A percentile compares a stretch with the other conserved stretches of the same genome.
Evolutionary conservation across 1,139 yeast species (phyloP).

Genomic region (Blastobotrys indianensis): DNA sequence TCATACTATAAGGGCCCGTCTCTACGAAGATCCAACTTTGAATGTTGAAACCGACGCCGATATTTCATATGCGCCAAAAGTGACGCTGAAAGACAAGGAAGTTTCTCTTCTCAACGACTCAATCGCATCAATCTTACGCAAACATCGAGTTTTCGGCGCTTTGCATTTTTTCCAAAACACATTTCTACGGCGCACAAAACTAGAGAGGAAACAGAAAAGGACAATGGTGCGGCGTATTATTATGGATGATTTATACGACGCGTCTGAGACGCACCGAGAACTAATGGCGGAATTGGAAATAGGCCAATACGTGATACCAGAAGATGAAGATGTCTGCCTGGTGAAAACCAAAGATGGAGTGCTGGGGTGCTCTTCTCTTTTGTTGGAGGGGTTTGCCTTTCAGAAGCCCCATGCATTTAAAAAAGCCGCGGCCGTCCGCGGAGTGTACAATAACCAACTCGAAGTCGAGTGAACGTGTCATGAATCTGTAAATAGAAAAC

Average conservation of each 20-base stretch:
- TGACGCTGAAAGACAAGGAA: conserved; percentile 38
- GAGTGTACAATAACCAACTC: conserved; percentile 11
- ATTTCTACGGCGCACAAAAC: conserved; percentile 14
- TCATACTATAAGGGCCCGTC: conserved; percentile 38
- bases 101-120: conserved; percentile 43
- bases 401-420: conserved; percentile 15
- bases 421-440: conserved; percentile 14
- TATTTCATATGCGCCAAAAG: conserved; percentile 51
- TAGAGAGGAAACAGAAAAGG: conserved; percentile 2
- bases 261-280: conserved; percentile 1
- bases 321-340: conserved; percentile 7
- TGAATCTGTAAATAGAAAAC: background rate
- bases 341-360: conserved; percentile 15
- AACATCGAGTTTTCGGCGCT: conserved; percentile 54
- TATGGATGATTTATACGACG: conserved; percentile 7
- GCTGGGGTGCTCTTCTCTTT: conserved; percentile 10
- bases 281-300: background rate
- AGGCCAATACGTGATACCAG: conserved; percentile 8
- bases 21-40: conserved; percentile 28
- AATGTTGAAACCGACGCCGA: conserved; percentile 6
- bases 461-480: background rate
- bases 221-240: conserved; percentile 6
- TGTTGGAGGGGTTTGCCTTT: conserved; percentile 16
- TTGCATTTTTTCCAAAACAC: conserved; percentile 45
- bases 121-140: conserved; percentile 40